Base-by-base conservation (phyloP, 805 yeast genomes). In the Komagataella kurtzmanii region DNA sequence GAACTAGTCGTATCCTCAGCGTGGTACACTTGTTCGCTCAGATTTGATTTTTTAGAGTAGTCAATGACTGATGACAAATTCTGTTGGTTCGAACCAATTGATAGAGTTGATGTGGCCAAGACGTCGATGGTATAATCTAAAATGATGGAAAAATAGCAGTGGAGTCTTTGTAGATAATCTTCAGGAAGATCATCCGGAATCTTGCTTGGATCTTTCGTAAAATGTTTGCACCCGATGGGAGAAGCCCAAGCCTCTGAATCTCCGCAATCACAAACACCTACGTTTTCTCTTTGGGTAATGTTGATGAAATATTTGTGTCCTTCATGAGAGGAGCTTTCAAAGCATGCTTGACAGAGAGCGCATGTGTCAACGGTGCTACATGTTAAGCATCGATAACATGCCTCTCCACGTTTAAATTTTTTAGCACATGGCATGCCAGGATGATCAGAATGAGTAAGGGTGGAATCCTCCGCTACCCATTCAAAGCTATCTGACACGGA, bases 191-290 rank as follows among this genome's bases (percentile, higher is more conserved):
- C 79, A 1, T 58, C 62, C 0, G 86, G 80, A 8, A 83, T 52
- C 1, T 56, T 56, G 17, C 54, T 54, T 46, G 46, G 19, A 7
- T 60, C 54, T 5, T 67, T 65, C 47, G 61, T 54, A 45, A 64
- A 66, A 49, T 72, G 61, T 17, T 71, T 70, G 62, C 96, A 88
- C 12, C 68, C 59, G 46, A 80, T 68, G 1, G 72, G 65, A 14
- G 64, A 64, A 3, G 70, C 74, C 89, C 95, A 88, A 0, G 95
- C 95, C 60, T 86, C 95, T 0, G 81, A 78, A 59, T 88, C 96
- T 3, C 96, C 96, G 64, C 96, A 88, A 60, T 88, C 96, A 63
- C 95, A 85, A 17, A 83, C 85, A 0, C 93, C 93, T 44, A 90
- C 78, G 54, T 74, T 84, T 54, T 79, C 85, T 50, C 86, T 71